phyloP scores from a whole-genome alignment of 2,329 filamentous ascomycete species.

The Sporothrix variecibatus region DNA sequence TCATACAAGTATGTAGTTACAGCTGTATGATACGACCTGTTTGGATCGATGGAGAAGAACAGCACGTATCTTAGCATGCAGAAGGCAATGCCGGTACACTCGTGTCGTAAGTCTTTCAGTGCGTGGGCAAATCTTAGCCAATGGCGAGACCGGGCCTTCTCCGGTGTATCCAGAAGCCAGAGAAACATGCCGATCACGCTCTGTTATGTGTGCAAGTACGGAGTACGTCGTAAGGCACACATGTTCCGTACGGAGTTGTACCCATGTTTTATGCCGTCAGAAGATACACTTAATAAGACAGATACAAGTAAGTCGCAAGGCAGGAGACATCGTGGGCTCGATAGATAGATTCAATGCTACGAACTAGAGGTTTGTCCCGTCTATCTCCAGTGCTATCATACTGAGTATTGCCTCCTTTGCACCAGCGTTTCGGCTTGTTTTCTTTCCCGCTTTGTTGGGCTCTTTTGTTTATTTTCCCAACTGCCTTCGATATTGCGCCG shows the following conservation, averaged over 20 bases:
- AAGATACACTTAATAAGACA: not conserved
- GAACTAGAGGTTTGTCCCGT: too few species aligned
- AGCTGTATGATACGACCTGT: too few species aligned
- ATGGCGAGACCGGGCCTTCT: conserved; percentile 22
- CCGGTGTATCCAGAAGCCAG: conserved; percentile 9
- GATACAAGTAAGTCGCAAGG: too few species aligned
- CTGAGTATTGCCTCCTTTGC: not conserved
- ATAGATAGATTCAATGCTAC: too few species aligned
- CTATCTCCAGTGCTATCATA: too few species aligned
- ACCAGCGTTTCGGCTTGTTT: not conserved
- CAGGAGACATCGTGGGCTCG: too few species aligned
- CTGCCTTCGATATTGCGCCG: not conserved
- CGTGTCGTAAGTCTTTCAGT: not conserved
- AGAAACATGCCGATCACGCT: not conserved
- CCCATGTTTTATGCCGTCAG: too few species aligned
- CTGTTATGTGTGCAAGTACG: not conserved
- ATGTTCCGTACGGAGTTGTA: too few species aligned
- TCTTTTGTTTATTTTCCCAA: not conserved
- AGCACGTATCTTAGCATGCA: too few species aligned
- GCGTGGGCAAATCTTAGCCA: not conserved
- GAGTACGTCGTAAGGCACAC: not conserved
- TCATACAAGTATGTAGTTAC: too few species aligned
- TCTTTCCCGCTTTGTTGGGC: too few species aligned
- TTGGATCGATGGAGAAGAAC: too few species aligned
- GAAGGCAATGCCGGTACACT: not conserved